phyloP scores from a whole-genome alignment of 106 monocot genomes.

The Alisma plantagoaquatica region DNA sequence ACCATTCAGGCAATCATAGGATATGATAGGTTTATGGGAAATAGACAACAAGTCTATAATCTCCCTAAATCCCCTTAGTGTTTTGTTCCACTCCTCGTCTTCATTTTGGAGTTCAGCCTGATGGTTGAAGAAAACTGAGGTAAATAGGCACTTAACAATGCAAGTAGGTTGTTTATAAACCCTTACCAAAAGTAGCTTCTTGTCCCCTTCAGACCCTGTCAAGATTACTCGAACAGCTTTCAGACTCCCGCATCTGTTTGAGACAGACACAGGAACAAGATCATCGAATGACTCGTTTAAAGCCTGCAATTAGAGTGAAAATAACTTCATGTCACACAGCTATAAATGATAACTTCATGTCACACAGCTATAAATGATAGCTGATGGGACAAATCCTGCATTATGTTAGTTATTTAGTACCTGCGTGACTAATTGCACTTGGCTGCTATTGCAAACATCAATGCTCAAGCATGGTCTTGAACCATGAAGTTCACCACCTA shows the following conservation, averaged over 20 bases:
- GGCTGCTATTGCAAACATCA: constrained; percentile 67
- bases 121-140: constrained; percentile 7
- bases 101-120: constrained; percentile 47
- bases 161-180: background rate
- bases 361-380: background rate
- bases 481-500: constrained; percentile 60
- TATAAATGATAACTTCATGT: background rate
- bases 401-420: no score
- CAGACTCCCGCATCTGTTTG: constrained; percentile 33
- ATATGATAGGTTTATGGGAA: constrained; percentile 71
- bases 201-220: constrained; percentile 75
- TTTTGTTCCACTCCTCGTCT: constrained; percentile 62
- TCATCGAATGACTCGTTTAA: constrained; percentile 46
- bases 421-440: constrained; percentile 60
- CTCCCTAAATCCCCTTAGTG: constrained; percentile 77
- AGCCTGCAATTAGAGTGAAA: constrained; percentile 30
- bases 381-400: no score
- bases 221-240: constrained; percentile 53
- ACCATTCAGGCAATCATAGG: constrained; percentile 72
- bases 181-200: constrained; percentile 54
- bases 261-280: constrained; percentile 54
- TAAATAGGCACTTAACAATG: background rate
- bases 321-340: background rate
- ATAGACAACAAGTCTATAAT: constrained; percentile 73
- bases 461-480: constrained; percentile 78